Base-by-base conservation (phyloP, 495 filamentous ascomycete genomes). In the Hypoxylon cercidicola region DNA sequence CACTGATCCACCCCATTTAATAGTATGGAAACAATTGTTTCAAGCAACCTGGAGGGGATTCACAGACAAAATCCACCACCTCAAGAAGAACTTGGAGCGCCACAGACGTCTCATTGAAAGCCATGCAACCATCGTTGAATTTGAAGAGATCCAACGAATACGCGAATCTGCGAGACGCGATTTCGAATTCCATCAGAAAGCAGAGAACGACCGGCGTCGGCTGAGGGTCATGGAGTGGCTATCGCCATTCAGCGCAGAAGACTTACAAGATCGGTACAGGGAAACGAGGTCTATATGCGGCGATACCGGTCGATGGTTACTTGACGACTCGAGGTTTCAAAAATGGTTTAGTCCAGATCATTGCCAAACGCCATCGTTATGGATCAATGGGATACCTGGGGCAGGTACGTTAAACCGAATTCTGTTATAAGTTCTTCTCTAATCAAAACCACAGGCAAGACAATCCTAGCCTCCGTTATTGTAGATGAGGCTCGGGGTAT, bases 341-440 rank as follows among this genome's bases (percentile, higher is more conserved):
- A 55, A 58, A 12, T 77, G 75, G 74, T 39, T 62, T 13, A 20
- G 68, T 15, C 19, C 48, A 11, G 9, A 32, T 28, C 40, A 12
- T 21, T 51, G 11, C 23, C 21, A 20, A 1, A 13, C 25, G 10
- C 41, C 49, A 44, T 28, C 67, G n/a, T 34, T 77, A 21, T 79
- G 77, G 75, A 28, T 79, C 9, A 68, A 54, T 55, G 77, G 76
- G 0, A 75, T 76, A 8, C 76, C 75, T 23, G 77, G 77, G 8
- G 72, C 76, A 44, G 77, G 77, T 79, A 58, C 18, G 18, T 47
- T 25, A 9, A 11, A 1, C 18, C 20, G n/a, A 45, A 12, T 1
- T 2, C 23, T 4, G 16, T 10, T 32, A 43, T 37, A 39, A 28
- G 15, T 21, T 18, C 7, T 28, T 28, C 1, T 30, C 53, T 56